phyloP scores from a whole-genome alignment of 2,329 filamentous ascomycete species.

The Aspergillus chevalieri region DNA sequence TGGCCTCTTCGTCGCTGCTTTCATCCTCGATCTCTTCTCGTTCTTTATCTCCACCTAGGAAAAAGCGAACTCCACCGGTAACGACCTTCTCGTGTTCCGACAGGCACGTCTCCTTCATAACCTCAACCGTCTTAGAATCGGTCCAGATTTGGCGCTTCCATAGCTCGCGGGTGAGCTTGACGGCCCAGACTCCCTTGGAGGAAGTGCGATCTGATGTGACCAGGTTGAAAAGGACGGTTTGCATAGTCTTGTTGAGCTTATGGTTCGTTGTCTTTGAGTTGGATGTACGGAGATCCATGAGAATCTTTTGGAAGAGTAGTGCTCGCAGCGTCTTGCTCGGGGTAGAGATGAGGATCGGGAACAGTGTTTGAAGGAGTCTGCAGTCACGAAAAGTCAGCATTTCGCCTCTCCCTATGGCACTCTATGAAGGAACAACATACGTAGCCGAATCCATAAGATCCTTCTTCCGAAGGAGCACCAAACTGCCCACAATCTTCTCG shows the following conservation, averaged over 20 bases:
- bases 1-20: slow-evolving; percentile 67
- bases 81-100: slow-evolving; percentile 91
- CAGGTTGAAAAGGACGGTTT: slow-evolving; percentile 88
- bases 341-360: slow-evolving; percentile 87
- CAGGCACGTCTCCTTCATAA: slow-evolving; percentile 91
- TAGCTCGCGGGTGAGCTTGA: slow-evolving; percentile 88
- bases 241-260: slow-evolving; percentile 84
- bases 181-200: slow-evolving; percentile 86
- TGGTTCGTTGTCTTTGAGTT: slow-evolving; percentile 88
- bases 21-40: slow-evolving; percentile 88
- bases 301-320: slow-evolving; percentile 81
- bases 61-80: slow-evolving; percentile 81
- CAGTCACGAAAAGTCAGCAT: neutral
- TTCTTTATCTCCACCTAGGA: slow-evolving; percentile 92
- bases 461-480: slow-evolving; percentile 83
- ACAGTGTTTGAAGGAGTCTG: slow-evolving; percentile 76
- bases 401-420: neutral
- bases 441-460: slow-evolving; percentile 80
- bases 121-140: slow-evolving; percentile 88
- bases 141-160: slow-evolving; percentile 98
- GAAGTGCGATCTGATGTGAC: slow-evolving; percentile 79
- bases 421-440: slow-evolving; percentile 23
- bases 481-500: slow-evolving; percentile 87
- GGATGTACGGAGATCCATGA: slow-evolving; percentile 80
- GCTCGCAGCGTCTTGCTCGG: slow-evolving; percentile 82